These are phyloP conservation scores for Hypoxylon fuscum DNA, from an alignment of 495 filamentous ascomycete species.

Conservation along the genomic window DNA sequence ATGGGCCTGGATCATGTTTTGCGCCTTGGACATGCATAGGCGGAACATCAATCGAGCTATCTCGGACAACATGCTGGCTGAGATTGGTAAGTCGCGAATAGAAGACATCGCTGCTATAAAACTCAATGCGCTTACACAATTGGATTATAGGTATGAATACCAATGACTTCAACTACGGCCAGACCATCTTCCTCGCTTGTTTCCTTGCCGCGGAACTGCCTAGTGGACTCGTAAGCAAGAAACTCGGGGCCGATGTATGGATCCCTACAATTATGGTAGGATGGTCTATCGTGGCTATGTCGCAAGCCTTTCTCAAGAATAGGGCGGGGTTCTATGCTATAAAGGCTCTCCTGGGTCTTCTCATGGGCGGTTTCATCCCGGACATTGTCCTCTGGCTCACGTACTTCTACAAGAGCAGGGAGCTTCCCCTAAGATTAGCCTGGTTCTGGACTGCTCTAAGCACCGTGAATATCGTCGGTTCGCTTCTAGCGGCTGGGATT, in stretches of 20 bases:
- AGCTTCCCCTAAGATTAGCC: slow-evolving; percentile 59
- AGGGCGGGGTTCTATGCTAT: slow-evolving; percentile 51
- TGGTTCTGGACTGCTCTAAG: slow-evolving; percentile 62
- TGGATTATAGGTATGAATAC: slow-evolving; percentile 50
- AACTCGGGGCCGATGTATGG: slow-evolving; percentile 56
- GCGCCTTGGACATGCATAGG: slow-evolving; percentile 54
- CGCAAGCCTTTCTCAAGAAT: slow-evolving; percentile 52
- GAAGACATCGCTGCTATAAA: background rate
- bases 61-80: slow-evolving; percentile 53
- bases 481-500: slow-evolving; percentile 61
- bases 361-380: slow-evolving; percentile 62
- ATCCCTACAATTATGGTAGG: slow-evolving; percentile 57
- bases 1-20: slow-evolving; percentile 58
- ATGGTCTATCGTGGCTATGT: slow-evolving; percentile 54
- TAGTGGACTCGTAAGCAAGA: slow-evolving; percentile 57
- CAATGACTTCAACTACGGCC: slow-evolving; percentile 58
- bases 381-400: slow-evolving; percentile 62
- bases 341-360: slow-evolving; percentile 56
- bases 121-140: slow-evolving; percentile 9
- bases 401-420: slow-evolving; percentile 62
- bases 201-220: slow-evolving; percentile 61
- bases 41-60: slow-evolving; percentile 58
- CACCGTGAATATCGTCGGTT: slow-evolving; percentile 57
- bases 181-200: slow-evolving; percentile 55
- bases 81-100: slow-evolving; percentile 36